Evolutionary conservation across 2,329 filamentous ascomycete genomes (phyloP).

Genomic region (Alternaria triticimaculans): DNA sequence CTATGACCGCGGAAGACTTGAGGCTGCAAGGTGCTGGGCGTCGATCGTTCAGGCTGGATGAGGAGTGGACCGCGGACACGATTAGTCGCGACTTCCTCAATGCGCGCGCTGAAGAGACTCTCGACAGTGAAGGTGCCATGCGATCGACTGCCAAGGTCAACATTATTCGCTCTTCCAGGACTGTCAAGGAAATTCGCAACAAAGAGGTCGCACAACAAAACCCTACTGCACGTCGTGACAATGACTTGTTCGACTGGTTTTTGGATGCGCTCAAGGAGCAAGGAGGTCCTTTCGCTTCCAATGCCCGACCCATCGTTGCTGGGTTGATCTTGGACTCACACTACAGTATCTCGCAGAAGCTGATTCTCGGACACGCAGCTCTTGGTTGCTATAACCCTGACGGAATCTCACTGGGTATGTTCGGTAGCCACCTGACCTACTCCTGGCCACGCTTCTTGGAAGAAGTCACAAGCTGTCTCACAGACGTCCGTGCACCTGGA

Average conservation of each 20-base stretch:
- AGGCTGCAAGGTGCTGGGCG: constrained; percentile 32
- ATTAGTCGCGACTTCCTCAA: constrained; percentile 30
- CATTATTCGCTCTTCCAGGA: constrained; percentile 32
- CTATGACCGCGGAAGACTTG: constrained; percentile 43
- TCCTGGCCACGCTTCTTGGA: constrained; percentile 41
- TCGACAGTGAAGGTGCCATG: constrained; percentile 25
- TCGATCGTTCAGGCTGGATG: constrained; percentile 41
- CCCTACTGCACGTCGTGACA: constrained; percentile 8
- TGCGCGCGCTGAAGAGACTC: constrained; percentile 12
- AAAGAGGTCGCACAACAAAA: constrained; percentile 31
- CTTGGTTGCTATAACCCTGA: constrained; percentile 32
- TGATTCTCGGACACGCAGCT: constrained; percentile 35
- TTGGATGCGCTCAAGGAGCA: constrained; percentile 29
- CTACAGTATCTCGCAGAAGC: constrained; percentile 28
- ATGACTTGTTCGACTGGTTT: constrained; percentile 31
- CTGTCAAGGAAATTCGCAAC: constrained; percentile 30
- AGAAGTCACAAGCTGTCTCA: constrained; percentile 37
- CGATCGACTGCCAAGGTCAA: constrained; percentile 37
- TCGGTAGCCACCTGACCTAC: constrained; percentile 38
- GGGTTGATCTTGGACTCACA: constrained; percentile 42
- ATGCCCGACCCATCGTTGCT: constrained; percentile 35
- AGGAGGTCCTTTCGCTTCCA: constrained; percentile 33
- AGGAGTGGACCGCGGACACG: constrained; percentile 38
- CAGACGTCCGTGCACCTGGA: constrained; percentile 48
- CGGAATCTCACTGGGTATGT: constrained; percentile 36